Conservation (phyloP, 2,329 filamentous ascomycete genomes). For the Arthrobotrys iridis region DNA sequence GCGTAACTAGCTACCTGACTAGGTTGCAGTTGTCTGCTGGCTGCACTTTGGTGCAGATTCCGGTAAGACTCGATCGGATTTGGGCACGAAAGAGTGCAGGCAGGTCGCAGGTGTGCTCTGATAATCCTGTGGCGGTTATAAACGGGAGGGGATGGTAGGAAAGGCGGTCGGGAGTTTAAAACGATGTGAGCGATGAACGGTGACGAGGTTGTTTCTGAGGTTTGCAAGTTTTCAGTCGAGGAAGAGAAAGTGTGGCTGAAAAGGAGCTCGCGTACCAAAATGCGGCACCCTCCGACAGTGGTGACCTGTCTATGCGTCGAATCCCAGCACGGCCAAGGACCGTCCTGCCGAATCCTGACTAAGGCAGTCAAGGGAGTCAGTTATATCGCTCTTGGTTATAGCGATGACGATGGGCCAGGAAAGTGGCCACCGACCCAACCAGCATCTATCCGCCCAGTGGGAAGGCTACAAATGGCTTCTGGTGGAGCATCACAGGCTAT, state of each 20-base stretch:
- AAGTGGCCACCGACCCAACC: conserved; percentile 5
- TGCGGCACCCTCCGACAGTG: conserved; percentile 25
- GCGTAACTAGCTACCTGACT: conserved; percentile 33
- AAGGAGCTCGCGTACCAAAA: conserved; percentile 47
- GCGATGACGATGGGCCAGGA: conserved; percentile 10
- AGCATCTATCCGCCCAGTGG: neutral
- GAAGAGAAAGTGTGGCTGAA: conserved; percentile 42
- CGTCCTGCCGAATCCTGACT: conserved; percentile 20
- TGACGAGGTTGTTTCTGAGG: conserved; percentile 23
- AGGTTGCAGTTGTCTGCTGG: conserved; percentile 15
- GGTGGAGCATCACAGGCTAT: neutral
- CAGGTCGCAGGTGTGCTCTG: neutral
- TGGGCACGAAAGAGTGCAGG: neutral
- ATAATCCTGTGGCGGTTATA: neutral
- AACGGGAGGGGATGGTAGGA: conserved; percentile 9
- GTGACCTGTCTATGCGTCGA: conserved; percentile 1
- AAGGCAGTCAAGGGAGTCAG: neutral
- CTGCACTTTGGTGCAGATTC: conserved; percentile 9
- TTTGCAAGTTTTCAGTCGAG: conserved; percentile 19
- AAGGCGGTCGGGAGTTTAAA: conserved; percentile 20
- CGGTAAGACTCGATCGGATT: conserved; percentile 13
- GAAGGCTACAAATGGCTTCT: conserved; percentile 1
- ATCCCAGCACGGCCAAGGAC: conserved; percentile 7
- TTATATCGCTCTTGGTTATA: conserved; percentile 1
- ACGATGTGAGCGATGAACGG: conserved; percentile 20